Base-by-base conservation (phyloP, 192 early-diverging fungal species). In the Entomortierella parvispora region DNA sequence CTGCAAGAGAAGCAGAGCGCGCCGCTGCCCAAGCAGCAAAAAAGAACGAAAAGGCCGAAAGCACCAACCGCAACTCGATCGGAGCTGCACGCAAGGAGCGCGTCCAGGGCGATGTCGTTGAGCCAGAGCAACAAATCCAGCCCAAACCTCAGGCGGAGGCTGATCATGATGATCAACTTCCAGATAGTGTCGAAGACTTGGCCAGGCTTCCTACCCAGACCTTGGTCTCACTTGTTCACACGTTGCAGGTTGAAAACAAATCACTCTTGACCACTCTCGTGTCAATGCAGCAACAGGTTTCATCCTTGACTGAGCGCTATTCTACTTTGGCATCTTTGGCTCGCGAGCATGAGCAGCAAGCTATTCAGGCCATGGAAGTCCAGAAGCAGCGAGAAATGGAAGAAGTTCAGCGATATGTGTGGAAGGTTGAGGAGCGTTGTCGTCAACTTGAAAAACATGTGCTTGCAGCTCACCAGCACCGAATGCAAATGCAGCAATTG, bases 341-440 rank as follows among this genome's bases (percentile, higher is more conserved):
- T 2, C 83, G 82, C 10, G 83, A 88, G 47, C 75, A 74, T 18
- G 82, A 86, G 31, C 65, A 75, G 45, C 83, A 84, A 43, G 66
- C 78, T 1, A 62, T 83, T 34, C 72, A 80, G 60, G 56, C 79
- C 12, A 66, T 82, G 54, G 76, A 84, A 54, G 57, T 71, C 8
- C 82, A 80, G 18, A 87, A 81, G 52, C 68, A 83, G 22, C 63
- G 62, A 3, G 86, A 87, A 56, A 82, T 84, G 80, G 84, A 87
- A 20, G 86, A 88, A 52, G 48, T 65, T 1, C 59, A 71, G 32
- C 65, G 76, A n/a, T 88, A 88, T 72, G 79, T 86, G n/a, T 64
- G 81, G 58, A 79, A 68, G 46, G 43, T 82, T 4, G 81, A 82
- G 37, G 65, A 72, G 32, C 37, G 75, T 28, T 79, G 69, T 43